These are phyloP conservation scores for Aspergillus fructus DNA, from an alignment of 2,329 filamentous ascomycete genomes.

Conservation along the genomic window DNA sequence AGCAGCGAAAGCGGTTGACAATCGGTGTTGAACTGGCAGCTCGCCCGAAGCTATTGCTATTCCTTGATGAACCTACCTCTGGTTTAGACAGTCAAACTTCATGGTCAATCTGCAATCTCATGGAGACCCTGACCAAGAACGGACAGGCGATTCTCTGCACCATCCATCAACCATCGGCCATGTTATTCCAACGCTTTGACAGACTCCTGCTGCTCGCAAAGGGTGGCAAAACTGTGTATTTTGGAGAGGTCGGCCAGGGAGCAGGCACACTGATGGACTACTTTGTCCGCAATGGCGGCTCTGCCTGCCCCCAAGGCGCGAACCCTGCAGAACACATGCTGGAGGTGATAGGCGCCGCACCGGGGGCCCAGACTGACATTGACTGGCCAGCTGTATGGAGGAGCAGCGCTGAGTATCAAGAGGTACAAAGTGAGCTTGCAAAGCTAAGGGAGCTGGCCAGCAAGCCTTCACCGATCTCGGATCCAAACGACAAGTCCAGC, in stretches of 20 bases:
- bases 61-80: conserved; percentile 82
- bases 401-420: conserved; percentile 50
- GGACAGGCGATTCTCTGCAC: conserved; percentile 90
- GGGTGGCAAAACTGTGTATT: conserved; percentile 66
- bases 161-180: conserved; percentile 88
- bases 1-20: conserved; percentile 71
- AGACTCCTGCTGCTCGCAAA: conserved; percentile 61
- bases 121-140: conserved; percentile 81
- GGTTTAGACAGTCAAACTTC: conserved; percentile 88
- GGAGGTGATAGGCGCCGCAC: conserved; percentile 50
- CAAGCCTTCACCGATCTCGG: background rate
- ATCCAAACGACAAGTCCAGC: conserved; percentile 1
- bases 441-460: conserved; percentile 45
- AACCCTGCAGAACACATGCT: conserved; percentile 77
- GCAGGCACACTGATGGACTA: conserved; percentile 59
- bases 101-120: conserved; percentile 80
- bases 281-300: conserved; percentile 63
- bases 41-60: conserved; percentile 80
- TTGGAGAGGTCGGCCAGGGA: conserved; percentile 63
- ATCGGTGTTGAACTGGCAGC: conserved; percentile 92
- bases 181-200: conserved; percentile 82
- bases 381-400: conserved; percentile 66
- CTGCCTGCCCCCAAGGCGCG: conserved; percentile 57
- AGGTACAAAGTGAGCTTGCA: conserved; percentile 56
- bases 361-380: conserved; percentile 24